Evolutionary conservation across 805 yeast species (phyloP).

Genomic region (Hanseniaspora mollemarum): DNA sequence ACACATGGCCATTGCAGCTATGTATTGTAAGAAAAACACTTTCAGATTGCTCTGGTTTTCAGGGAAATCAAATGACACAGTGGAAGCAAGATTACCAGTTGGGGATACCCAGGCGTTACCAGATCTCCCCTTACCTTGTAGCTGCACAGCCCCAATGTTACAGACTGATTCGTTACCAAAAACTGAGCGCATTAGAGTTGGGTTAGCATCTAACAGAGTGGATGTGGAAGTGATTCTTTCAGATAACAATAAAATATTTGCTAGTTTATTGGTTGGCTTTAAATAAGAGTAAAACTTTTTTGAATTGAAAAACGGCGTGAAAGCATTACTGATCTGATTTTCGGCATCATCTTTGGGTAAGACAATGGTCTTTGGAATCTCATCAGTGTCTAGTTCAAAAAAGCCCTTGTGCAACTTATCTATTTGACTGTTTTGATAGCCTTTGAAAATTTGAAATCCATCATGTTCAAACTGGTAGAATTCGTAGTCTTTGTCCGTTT

Average conservation of each 20-base stretch:
- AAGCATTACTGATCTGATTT: slow-evolving; percentile 37
- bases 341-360: slow-evolving; percentile 35
- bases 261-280: slow-evolving; percentile 36
- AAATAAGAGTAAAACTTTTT: slow-evolving; percentile 37
- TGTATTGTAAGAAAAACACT: slow-evolving; percentile 77
- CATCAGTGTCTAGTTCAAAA: slow-evolving; percentile 40
- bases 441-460: slow-evolving; percentile 11
- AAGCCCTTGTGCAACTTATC: slow-evolving; percentile 23
- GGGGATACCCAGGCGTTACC: slow-evolving; percentile 95
- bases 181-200: slow-evolving; percentile 42
- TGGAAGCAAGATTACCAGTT: slow-evolving; percentile 75
- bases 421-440: slow-evolving; percentile 21
- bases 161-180: slow-evolving; percentile 26
- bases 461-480: slow-evolving; percentile 22
- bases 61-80: slow-evolving; percentile 42
- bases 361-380: slow-evolving; percentile 43
- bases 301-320: slow-evolving; percentile 67
- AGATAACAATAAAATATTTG: slow-evolving; percentile 58
- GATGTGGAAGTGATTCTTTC: slow-evolving; percentile 87
- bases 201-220: slow-evolving; percentile 64
- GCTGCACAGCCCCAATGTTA: slow-evolving; percentile 64
- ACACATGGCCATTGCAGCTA: slow-evolving; percentile 70
- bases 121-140: slow-evolving; percentile 87
- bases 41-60: slow-evolving; percentile 33
- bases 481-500: slow-evolving; percentile 30